phyloP scores from a whole-genome alignment of 768 basidiomycete genomes.

The Termitomyces sp. region DNA sequence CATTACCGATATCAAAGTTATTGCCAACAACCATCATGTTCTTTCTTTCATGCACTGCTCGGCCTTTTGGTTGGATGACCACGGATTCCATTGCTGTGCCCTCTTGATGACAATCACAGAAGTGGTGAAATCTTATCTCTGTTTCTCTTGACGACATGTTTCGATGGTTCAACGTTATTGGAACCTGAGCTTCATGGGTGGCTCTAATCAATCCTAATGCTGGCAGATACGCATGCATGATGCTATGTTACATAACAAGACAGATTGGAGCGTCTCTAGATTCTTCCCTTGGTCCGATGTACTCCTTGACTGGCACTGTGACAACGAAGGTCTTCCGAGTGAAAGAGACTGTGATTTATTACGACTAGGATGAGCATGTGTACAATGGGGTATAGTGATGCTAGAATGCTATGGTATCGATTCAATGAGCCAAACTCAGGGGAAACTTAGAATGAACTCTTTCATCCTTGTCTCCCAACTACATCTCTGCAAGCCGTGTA shows the following conservation, averaged over 20 bases:
- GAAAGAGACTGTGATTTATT: neutral
- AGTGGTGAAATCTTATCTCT: neutral
- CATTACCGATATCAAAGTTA: neutral
- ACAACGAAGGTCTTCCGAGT: neutral
- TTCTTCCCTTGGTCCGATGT: neutral
- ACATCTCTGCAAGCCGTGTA: slow-evolving; percentile 37
- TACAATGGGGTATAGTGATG: neutral
- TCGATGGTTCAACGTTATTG: neutral
- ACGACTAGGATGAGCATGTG: slow-evolving; percentile 1
- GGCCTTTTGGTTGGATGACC: neutral
- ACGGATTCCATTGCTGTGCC: neutral
- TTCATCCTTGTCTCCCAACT: slow-evolving; percentile 61
- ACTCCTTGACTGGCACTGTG: neutral
- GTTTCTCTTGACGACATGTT: neutral
- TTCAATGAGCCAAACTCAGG: slow-evolving; percentile 24
- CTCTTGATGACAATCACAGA: neutral
- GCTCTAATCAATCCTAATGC: neutral
- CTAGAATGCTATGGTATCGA: neutral
- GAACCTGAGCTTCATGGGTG: no score
- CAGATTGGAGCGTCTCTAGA: neutral
- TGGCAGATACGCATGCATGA: neutral
- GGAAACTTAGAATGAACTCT: slow-evolving; percentile 55
- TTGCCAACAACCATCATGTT: neutral
- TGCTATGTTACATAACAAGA: neutral
- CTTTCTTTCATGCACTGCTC: neutral